These are phyloP conservation scores for Erythrobasidium hasegawianum DNA, from an alignment of 1,284 basidiomycete species.

Conservation along the genomic window DNA sequence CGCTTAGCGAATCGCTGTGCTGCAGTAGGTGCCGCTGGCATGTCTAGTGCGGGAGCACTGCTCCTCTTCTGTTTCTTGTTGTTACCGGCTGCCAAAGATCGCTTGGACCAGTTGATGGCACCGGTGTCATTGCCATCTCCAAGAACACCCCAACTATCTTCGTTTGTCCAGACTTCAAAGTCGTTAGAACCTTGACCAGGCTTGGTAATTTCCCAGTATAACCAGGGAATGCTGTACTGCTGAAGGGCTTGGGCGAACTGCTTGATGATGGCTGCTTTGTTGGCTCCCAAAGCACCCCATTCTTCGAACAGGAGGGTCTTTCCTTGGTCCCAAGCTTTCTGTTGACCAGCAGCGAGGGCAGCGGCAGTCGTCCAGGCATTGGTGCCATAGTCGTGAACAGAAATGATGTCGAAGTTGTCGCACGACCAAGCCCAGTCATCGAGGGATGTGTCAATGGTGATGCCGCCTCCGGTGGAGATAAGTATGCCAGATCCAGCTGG, in stretches of 20 bases:
- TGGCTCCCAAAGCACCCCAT: constrained; percentile 51
- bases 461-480: constrained; percentile 52
- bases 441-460: constrained; percentile 50
- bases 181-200: constrained; percentile 40
- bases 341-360: constrained; percentile 47
- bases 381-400: constrained; percentile 52
- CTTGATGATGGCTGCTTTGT: constrained; percentile 49
- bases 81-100: neutral
- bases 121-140: constrained; percentile 34
- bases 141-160: constrained; percentile 40
- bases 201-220: constrained; percentile 46
- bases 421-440: constrained; percentile 50
- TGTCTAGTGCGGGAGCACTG: neutral
- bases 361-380: constrained; percentile 47
- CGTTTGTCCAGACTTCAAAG: constrained; percentile 45
- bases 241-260: constrained; percentile 49
- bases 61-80: constrained; percentile 2
- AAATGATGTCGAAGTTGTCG: constrained; percentile 50
- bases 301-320: constrained; percentile 51
- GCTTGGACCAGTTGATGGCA: constrained; percentile 31
- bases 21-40: neutral
- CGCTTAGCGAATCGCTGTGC: neutral
- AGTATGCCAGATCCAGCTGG: constrained; percentile 45
- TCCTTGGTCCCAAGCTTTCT: constrained; percentile 46
- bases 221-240: constrained; percentile 44